phyloP scores from a whole-genome alignment of 2,329 filamentous ascomycete species.

The Epichloe baconii region DNA sequence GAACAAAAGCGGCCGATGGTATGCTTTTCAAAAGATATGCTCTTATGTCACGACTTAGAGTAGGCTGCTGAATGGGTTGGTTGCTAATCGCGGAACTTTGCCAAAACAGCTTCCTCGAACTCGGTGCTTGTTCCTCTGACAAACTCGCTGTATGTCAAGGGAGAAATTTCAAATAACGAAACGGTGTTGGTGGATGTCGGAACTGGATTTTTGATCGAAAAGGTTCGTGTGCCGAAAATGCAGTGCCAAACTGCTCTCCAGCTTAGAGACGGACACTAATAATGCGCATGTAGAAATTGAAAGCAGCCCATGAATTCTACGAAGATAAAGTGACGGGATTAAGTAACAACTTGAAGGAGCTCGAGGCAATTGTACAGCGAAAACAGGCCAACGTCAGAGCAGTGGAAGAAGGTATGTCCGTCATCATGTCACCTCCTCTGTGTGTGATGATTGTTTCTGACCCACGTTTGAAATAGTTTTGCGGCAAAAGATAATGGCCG shows the following conservation, averaged over 20 bases:
- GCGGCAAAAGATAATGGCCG: constrained; percentile 16
- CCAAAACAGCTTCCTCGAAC: constrained; percentile 22
- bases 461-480: constrained; percentile 17
- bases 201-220: constrained; percentile 90
- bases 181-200: constrained; percentile 84
- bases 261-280: constrained; percentile 2
- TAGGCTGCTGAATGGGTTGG: not conserved
- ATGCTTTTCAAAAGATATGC: not conserved
- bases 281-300: constrained; percentile 28
- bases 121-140: constrained; percentile 84
- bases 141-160: constrained; percentile 86
- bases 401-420: constrained; percentile 65
- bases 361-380: constrained; percentile 43
- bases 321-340: constrained; percentile 42
- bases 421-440: not conserved
- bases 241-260: not conserved
- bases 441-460: not conserved
- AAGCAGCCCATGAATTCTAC: constrained; percentile 43
- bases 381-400: constrained; percentile 79
- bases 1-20: constrained; percentile 21
- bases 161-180: constrained; percentile 58
- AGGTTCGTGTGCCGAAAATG: constrained; percentile 36
- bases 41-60: not conserved
- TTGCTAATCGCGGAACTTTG: not conserved
- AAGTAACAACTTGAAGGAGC: constrained; percentile 38